These are phyloP conservation scores for Oxalis stricta DNA, from an alignment of 441 rosid species.

Conservation along the genomic window DNA sequence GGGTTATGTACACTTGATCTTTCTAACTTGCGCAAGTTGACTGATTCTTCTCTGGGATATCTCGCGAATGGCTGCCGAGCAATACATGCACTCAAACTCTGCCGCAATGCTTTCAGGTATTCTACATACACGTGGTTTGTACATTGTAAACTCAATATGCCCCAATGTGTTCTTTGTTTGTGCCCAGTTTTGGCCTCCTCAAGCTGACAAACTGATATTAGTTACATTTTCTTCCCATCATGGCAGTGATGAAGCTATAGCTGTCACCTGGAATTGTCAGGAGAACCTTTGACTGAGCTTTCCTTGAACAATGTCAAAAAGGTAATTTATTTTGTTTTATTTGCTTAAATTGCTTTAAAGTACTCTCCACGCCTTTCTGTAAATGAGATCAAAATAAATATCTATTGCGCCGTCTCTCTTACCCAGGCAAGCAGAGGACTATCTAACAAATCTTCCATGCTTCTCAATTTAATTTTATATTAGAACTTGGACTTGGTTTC, in stretches of 20 bases:
- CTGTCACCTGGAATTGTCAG: slow-evolving; percentile 78
- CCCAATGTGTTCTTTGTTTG: background rate
- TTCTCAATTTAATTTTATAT: no score
- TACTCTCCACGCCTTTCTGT: background rate
- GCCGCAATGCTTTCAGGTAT: slow-evolving; percentile 65
- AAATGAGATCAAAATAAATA: no score
- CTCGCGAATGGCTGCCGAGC: slow-evolving; percentile 68
- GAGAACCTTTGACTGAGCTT: slow-evolving; percentile 47
- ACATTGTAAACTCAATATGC: no score
- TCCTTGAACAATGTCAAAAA: slow-evolving; percentile 58
- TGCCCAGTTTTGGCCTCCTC: background rate
- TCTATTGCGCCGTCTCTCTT: background rate
- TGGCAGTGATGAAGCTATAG: slow-evolving; percentile 76
- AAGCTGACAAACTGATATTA: background rate
- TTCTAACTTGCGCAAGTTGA: slow-evolving; percentile 52
- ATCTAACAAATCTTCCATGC: no score
- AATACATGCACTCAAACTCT: slow-evolving; percentile 43
- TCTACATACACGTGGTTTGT: no score
- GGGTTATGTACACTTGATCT: slow-evolving; percentile 45
- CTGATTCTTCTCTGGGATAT: slow-evolving; percentile 65
- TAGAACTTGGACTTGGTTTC: no score
- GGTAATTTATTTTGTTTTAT: slow-evolving; percentile 23
- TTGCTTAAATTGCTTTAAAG: background rate
- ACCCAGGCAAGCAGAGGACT: no score
- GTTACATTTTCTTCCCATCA: background rate